These are phyloP conservation scores for Sporothrix dimorphospora DNA, from an alignment of 2,329 filamentous ascomycete species.

Conservation along the genomic window DNA sequence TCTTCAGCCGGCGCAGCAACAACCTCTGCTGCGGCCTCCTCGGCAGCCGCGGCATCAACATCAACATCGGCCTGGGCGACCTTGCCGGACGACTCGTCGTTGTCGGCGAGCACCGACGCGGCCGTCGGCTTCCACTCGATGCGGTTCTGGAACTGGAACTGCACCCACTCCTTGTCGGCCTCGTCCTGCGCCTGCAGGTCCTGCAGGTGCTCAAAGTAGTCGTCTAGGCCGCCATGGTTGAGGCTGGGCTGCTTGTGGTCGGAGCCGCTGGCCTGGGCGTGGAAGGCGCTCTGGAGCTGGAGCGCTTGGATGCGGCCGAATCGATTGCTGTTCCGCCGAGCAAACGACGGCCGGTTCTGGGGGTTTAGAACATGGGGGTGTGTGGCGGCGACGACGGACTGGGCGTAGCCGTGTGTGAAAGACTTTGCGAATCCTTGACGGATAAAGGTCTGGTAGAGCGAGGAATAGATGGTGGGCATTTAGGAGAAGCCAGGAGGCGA, in stretches of 20 bases:
- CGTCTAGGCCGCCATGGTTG: slow-evolving; percentile 72
- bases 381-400: slow-evolving; percentile 93
- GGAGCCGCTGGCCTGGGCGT: slow-evolving; percentile 59
- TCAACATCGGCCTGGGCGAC: slow-evolving; percentile 44
- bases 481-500: slow-evolving; percentile 72
- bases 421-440: slow-evolving; percentile 97
- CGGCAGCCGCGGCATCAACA: slow-evolving; percentile 34
- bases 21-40: background rate
- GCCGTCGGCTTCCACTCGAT: slow-evolving; percentile 82
- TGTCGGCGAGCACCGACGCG: slow-evolving; percentile 56
- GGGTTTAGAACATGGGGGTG: slow-evolving; percentile 77
- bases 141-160: slow-evolving; percentile 84
- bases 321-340: slow-evolving; percentile 59
- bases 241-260: slow-evolving; percentile 58
- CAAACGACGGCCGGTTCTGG: slow-evolving; percentile 68
- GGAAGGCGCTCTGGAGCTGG: slow-evolving; percentile 78
- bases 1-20: background rate
- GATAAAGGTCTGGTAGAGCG: slow-evolving; percentile 79
- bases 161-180: slow-evolving; percentile 79
- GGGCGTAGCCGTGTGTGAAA: slow-evolving; percentile 96
- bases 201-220: slow-evolving; percentile 90
- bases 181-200: slow-evolving; percentile 71
- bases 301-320: slow-evolving; percentile 60
- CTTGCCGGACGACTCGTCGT: slow-evolving; percentile 38
- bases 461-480: slow-evolving; percentile 80